Base-by-base conservation (phyloP, 768 basidiomycete genomes). In the Mycena epipterygia region DNA sequence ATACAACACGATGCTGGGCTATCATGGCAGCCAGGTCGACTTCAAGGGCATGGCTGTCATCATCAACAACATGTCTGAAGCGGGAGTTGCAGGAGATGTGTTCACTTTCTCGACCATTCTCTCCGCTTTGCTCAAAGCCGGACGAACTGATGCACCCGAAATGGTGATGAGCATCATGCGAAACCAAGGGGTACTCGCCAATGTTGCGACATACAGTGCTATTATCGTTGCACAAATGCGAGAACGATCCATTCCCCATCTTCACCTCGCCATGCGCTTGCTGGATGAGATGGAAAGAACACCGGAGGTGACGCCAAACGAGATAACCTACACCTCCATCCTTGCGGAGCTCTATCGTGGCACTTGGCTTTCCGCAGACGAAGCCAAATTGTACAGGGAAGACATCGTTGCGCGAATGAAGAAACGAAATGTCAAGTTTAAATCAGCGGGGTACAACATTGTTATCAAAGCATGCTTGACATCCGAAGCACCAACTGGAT, bases 101-200 rank as follows among this genome's bases (percentile, higher is more conserved):
- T 90, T 91, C 80, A 98, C 93, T 0, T 98, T 92, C 79, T 95
- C 96, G 5, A 95, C 91, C 16, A 86, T 98, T 35, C 89, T 98
- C 21, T 89, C 91, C 29, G 92, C 94, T 1, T 79, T 97, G 61
- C 86, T 96, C 57, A 89, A 88, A 71, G 88, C 88, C 17, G 90
- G 91, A 13, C 85, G 90, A 64, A 80, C 86, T 30, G 91, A 96
- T 73, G 92, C 94, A 1, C 87, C 89, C 7, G 82, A 86, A 25
- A 82, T 89, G 30, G 86, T 95, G 25, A 79, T 96, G 56, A 81
- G 84, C 49, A 83, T 93, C 67, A 98, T 98, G 97, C 80, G 85
- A 74, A 88, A 89, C 74, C 89, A 93, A 63, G 91, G 91, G 25
- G 82, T 97, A 44, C 78, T 88, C 72, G 90, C 95, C 29, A 96